Evolutionary conservation across 176 grass and related monocot species (phyloP).

Genomic region (Bothriochloa decipiens): DNA sequence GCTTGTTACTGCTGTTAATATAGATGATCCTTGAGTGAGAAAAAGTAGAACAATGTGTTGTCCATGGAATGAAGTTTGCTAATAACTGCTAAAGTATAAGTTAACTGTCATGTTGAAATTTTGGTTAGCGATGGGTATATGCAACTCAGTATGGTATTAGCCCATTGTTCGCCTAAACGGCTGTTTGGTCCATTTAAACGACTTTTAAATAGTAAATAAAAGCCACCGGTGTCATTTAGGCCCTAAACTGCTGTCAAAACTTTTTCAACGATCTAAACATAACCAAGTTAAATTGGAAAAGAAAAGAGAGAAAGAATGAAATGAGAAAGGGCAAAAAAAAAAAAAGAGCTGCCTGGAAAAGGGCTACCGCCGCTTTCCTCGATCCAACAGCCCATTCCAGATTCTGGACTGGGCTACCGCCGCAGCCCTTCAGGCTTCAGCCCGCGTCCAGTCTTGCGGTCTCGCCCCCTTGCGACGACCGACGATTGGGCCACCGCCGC

Average conservation of each 20-base stretch:
- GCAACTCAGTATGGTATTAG: neutral
- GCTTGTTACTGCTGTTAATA: neutral
- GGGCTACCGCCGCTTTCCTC: neutral
- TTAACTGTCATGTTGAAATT: neutral
- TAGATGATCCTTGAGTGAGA: constrained; percentile 25
- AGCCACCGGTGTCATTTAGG: too few relatives aligned
- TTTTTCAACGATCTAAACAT: too few relatives aligned
- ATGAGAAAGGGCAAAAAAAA: too few relatives aligned
- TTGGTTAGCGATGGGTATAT: neutral
- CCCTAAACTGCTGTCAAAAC: too few relatives aligned
- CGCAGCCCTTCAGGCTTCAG: neutral
- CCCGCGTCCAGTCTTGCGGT: neutral
- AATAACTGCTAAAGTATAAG: neutral
- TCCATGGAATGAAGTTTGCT: neutral
- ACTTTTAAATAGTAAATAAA: too few relatives aligned
- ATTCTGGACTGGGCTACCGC: neutral
- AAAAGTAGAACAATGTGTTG: neutral
- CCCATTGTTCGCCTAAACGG: neutral
- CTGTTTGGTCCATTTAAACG: too few relatives aligned
- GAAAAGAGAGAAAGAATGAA: neutral
- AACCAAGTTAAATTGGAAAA: neutral
- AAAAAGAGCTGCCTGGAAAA: neutral
- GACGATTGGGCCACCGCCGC: neutral
- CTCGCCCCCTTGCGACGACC: neutral
- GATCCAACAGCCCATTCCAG: neutral